These are phyloP conservation scores for Coprinopsis sp. DNA, from an alignment of 768 basidiomycete genomes.

Conservation along the genomic window DNA sequence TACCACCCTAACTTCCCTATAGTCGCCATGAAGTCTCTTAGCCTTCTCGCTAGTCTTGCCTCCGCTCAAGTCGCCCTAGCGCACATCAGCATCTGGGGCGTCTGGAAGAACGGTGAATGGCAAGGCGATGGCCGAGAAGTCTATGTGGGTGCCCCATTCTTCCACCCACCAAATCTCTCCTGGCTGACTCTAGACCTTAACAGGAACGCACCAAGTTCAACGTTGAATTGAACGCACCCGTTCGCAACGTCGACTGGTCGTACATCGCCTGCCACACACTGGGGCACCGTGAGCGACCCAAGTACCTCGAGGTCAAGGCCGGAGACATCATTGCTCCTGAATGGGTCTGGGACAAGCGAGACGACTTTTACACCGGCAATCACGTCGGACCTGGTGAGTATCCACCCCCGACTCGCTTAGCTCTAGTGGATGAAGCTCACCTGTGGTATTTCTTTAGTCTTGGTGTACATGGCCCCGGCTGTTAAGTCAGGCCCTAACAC, in stretches of 20 bases:
- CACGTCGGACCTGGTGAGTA: neutral
- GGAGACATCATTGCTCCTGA: conserved; percentile 6
- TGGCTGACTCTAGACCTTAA: neutral
- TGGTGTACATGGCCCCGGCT: conserved; percentile 9
- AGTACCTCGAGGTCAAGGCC: conserved; percentile 4
- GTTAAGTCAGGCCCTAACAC: conserved; percentile 1
- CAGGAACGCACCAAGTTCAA: conserved; percentile 2
- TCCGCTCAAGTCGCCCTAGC: neutral
- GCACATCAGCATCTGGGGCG: conserved; percentile 7
- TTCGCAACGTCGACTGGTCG: neutral
- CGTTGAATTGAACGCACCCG: neutral
- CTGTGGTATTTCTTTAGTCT: neutral
- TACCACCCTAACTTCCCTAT: no score
- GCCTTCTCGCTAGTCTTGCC: neutral
- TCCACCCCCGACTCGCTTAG: neutral
- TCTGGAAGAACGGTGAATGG: conserved; percentile 7
- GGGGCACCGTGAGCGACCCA: neutral
- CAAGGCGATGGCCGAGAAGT: conserved; percentile 9
- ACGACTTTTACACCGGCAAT: neutral
- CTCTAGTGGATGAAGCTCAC: neutral
- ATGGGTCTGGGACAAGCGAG: conserved; percentile 2
- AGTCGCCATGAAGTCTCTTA: no score
- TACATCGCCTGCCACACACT: conserved; percentile 3
- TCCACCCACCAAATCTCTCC: no score
- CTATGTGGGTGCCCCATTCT: conserved; percentile 1